phyloP scores from a whole-genome alignment of 352 stramenopile genomes.

The Phytophthora multivora region DNA sequence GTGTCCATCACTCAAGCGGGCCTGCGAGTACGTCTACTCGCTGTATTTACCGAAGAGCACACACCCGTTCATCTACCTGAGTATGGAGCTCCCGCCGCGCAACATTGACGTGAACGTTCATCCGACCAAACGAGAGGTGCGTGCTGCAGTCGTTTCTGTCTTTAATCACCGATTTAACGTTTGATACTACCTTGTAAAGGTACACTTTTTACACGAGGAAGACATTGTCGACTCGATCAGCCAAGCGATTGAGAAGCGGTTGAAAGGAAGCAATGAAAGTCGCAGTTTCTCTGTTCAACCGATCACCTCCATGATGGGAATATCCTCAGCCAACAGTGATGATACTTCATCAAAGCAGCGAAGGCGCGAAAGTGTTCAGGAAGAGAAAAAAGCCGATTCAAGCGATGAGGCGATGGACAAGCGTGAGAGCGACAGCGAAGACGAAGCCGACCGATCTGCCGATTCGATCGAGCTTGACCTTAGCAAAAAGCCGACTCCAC shows the following conservation, averaged over 20 bases:
- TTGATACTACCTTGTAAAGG: slow-evolving; percentile 30
- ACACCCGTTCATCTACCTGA: slow-evolving; percentile 98
- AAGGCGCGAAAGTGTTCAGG: slow-evolving; percentile 34
- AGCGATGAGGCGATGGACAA: slow-evolving; percentile 32
- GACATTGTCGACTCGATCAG: slow-evolving; percentile 86
- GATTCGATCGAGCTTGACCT: slow-evolving; percentile 65
- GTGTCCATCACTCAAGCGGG: slow-evolving; percentile 89
- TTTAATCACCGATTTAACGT: too few species aligned
- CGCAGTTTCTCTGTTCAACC: slow-evolving; percentile 91
- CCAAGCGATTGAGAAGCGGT: slow-evolving; percentile 75
- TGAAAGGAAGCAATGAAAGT: slow-evolving; percentile 91
- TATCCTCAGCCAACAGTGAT: slow-evolving; percentile 23
- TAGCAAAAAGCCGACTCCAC: slow-evolving; percentile 54
- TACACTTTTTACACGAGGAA: slow-evolving; percentile 97
- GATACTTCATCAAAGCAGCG: slow-evolving; percentile 21
- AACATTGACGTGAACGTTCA: slow-evolving; percentile 99
- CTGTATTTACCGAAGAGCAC: slow-evolving; percentile 93
- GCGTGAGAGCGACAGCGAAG: slow-evolving; percentile 43
- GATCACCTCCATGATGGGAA: slow-evolving; percentile 68
- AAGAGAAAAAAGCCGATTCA: slow-evolving; percentile 36
- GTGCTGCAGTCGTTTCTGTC: not conserved
- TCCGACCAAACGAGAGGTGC: slow-evolving; percentile 96
- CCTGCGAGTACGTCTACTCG: slow-evolving; percentile 95
- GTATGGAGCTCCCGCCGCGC: slow-evolving; percentile 91
- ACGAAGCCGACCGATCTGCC: slow-evolving; percentile 28